phyloP scores from a whole-genome alignment of 768 basidiomycete genomes.

The Lanmaoa rubissima region DNA sequence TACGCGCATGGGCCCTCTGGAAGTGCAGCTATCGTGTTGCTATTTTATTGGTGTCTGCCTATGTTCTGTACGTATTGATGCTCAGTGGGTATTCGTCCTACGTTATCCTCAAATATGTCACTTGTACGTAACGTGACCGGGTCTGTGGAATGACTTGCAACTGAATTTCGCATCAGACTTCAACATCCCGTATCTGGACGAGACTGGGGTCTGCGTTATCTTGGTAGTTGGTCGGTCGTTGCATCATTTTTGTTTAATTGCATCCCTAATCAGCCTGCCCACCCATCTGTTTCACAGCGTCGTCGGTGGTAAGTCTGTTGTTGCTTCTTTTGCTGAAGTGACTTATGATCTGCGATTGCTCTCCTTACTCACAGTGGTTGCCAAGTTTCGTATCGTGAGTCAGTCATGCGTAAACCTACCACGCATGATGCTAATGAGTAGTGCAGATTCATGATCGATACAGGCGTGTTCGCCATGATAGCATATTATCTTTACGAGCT shows the following conservation, averaged over 20 bases:
- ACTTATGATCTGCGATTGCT: neutral
- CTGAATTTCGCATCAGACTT: neutral
- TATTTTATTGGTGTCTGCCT: conserved; percentile 5
- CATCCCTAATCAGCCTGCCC: neutral
- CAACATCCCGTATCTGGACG: neutral
- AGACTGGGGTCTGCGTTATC: conserved; percentile 1
- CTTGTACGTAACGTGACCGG: neutral
- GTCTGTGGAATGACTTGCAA: neutral
- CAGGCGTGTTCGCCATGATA: neutral
- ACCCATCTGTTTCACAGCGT: neutral
- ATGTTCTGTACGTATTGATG: conserved; percentile 10
- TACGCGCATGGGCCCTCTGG: conserved; percentile 24
- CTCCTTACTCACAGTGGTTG: neutral
- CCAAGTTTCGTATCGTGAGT: conserved; percentile 2
- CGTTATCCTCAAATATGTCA: neutral
- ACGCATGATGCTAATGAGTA: neutral
- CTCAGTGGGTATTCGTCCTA: neutral
- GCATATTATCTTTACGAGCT: conserved; percentile 1
- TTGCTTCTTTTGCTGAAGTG: neutral
- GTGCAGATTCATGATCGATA: conserved; percentile 1
- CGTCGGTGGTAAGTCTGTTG: neutral
- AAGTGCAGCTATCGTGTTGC: conserved; percentile 2
- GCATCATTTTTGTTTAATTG: neutral
- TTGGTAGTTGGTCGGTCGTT: neutral
- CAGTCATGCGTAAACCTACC: too few relatives aligned